phyloP scores from a whole-genome alignment of 1,284 basidiomycete species.

The Leccinum griseonigrum region DNA sequence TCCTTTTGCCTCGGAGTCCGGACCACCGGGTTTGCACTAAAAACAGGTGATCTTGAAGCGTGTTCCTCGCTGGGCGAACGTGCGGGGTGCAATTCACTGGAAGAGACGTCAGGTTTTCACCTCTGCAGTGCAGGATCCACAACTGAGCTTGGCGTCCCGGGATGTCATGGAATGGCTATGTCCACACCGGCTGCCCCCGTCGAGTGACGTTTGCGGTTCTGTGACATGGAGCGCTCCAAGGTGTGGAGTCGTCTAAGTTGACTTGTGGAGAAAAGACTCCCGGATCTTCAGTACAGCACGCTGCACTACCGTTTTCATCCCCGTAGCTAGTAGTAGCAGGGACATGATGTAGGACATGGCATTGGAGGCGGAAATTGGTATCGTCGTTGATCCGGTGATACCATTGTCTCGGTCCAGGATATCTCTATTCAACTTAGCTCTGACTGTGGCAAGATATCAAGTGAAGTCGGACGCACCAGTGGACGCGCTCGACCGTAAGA shows the following conservation, averaged over 20 bases:
- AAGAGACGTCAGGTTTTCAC: neutral
- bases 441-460: constrained; percentile 36
- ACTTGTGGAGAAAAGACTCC: constrained; percentile 35
- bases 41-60: neutral
- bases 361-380: constrained; percentile 34
- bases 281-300: constrained; percentile 36
- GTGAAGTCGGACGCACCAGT: neutral
- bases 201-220: constrained; percentile 26
- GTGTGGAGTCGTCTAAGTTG: neutral
- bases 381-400: constrained; percentile 29
- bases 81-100: neutral
- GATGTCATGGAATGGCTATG: neutral
- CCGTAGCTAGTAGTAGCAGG: constrained; percentile 37
- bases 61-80: neutral
- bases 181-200: constrained; percentile 24
- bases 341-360: constrained; percentile 41
- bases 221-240: constrained; percentile 18
- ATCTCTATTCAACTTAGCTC: constrained; percentile 37
- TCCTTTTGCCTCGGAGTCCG: neutral
- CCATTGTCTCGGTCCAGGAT: constrained; percentile 31
- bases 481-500: too few species aligned
- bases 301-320: constrained; percentile 31
- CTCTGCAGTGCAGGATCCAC: neutral
- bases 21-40: neutral
- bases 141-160: neutral